phyloP scores from a whole-genome alignment of 108 stramenopile genomes.

The Phaeodactylum tricornutum region DNA sequence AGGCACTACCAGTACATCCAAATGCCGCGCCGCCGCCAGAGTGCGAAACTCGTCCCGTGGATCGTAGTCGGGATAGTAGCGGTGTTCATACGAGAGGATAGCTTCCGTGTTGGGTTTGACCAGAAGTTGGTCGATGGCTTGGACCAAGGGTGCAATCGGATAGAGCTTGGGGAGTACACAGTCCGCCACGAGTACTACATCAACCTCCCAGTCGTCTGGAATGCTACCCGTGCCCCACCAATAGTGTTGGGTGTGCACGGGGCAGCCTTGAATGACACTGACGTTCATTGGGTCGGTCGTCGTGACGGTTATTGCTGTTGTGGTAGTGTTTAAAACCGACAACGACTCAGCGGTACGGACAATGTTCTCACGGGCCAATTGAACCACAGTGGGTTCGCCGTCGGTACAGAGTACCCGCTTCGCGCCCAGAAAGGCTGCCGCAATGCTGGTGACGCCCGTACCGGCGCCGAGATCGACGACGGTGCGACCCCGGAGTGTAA shows the following conservation, averaged over 20 bases:
- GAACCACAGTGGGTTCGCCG: slow-evolving; percentile 58
- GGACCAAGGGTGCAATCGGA: slow-evolving; percentile 80
- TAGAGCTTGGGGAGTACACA: slow-evolving; percentile 89
- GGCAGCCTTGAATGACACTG: slow-evolving; percentile 15
- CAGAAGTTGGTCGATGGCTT: slow-evolving; percentile 56
- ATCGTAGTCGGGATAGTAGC: slow-evolving; percentile 54
- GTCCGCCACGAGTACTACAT: slow-evolving; percentile 70
- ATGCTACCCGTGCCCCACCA: slow-evolving; percentile 54
- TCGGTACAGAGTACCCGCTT: slow-evolving; percentile 62
- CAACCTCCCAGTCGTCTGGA: slow-evolving; percentile 8
- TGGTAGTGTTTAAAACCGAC: background rate
- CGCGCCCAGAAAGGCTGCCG: slow-evolving; percentile 67
- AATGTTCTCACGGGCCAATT: slow-evolving; percentile 56
- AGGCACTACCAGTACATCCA: slow-evolving; percentile 27
- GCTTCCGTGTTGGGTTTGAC: slow-evolving; percentile 8
- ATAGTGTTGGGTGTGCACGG: slow-evolving; percentile 34
- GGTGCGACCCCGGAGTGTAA: slow-evolving; percentile 17
- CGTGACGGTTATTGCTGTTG: background rate
- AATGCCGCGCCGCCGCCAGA: slow-evolving; percentile 20
- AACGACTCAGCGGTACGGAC: slow-evolving; percentile 8
- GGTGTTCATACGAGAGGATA: slow-evolving; percentile 51
- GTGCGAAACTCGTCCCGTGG: slow-evolving; percentile 41
- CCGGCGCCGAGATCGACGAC: slow-evolving; percentile 78
- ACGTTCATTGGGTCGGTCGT: background rate
- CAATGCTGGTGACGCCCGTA: slow-evolving; percentile 72